These are phyloP conservation scores for Symbiotaphrina buchneri DNA, from an alignment of 495 filamentous ascomycete species.

Conservation along the genomic window DNA sequence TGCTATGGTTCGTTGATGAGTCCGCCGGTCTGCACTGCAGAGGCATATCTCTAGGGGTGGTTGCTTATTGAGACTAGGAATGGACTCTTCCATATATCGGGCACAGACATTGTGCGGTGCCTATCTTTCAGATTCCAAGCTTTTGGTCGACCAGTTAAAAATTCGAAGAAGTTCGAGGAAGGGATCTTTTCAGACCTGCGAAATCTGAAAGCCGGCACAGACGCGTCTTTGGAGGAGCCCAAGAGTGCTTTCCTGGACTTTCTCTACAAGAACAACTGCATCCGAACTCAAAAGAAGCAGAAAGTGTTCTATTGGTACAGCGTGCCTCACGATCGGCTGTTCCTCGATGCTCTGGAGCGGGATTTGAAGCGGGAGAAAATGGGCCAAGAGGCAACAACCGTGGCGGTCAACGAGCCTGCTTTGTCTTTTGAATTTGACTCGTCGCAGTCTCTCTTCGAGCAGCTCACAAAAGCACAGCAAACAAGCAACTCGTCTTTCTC, in stretches of 20 bases:
- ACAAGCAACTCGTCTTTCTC: constrained; percentile 91
- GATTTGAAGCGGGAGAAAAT: constrained; percentile 98
- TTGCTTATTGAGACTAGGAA: too few species aligned
- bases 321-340: constrained; percentile 91
- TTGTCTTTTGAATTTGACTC: constrained; percentile 98
- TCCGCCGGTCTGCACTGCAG: not conserved
- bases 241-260: constrained; percentile 98
- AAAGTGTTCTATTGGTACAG: constrained; percentile 99
- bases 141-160: constrained; percentile 94
- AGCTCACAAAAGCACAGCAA: constrained; percentile 98
- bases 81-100: constrained; percentile 97
- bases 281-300: constrained; percentile 98
- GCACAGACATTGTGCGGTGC: constrained; percentile 95
- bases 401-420: constrained; percentile 82
- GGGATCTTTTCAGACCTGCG: constrained; percentile 97
- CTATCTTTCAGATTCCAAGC: constrained; percentile 97
- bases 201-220: constrained; percentile 93
- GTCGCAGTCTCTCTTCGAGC: constrained; percentile 95
- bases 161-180: constrained; percentile 99
- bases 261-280: constrained; percentile 99
- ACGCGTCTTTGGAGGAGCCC: constrained; percentile 96
- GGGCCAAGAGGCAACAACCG: constrained; percentile 90
- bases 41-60: too few species aligned
- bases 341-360: constrained; percentile 89
- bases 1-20: constrained; percentile 45